phyloP scores from a whole-genome alignment of 2,329 filamentous ascomycete genomes.

The Apiospora sp. region DNA sequence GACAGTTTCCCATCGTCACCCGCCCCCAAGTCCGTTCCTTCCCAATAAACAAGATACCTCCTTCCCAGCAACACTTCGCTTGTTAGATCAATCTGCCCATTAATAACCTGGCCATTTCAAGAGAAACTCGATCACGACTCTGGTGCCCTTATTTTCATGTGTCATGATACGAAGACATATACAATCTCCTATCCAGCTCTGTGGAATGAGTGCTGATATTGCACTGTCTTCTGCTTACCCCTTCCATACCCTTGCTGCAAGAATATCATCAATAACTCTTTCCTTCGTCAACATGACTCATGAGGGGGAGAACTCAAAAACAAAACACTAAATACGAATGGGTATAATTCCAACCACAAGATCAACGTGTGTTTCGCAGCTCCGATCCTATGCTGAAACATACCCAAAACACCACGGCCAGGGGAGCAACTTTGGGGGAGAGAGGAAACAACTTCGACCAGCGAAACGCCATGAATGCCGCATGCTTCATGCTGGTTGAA shows the following conservation, averaged over 20 bases:
- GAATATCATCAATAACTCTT: conserved; percentile 1
- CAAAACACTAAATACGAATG: neutral
- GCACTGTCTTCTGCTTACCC: neutral
- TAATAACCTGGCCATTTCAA: neutral
- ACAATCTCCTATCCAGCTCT: neutral
- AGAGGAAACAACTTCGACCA: neutral
- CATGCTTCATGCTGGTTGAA: neutral
- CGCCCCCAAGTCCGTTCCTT: neutral
- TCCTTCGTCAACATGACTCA: neutral
- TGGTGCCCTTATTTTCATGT: neutral
- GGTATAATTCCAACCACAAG: neutral
- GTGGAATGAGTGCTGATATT: neutral
- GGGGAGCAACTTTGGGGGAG: neutral
- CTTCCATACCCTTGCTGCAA: neutral
- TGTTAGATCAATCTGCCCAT: conserved; percentile 2
- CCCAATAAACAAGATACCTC: neutral
- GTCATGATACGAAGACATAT: neutral
- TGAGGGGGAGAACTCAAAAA: neutral
- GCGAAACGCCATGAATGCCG: neutral
- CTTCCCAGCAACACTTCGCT: neutral
- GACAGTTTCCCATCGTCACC: neutral
- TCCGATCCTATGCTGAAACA: neutral
- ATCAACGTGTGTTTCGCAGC: neutral
- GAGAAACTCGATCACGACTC: neutral
- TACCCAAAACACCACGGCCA: neutral